phyloP scores from a whole-genome alignment of 1,284 basidiomycete species.

The Gomphus sp. region DNA sequence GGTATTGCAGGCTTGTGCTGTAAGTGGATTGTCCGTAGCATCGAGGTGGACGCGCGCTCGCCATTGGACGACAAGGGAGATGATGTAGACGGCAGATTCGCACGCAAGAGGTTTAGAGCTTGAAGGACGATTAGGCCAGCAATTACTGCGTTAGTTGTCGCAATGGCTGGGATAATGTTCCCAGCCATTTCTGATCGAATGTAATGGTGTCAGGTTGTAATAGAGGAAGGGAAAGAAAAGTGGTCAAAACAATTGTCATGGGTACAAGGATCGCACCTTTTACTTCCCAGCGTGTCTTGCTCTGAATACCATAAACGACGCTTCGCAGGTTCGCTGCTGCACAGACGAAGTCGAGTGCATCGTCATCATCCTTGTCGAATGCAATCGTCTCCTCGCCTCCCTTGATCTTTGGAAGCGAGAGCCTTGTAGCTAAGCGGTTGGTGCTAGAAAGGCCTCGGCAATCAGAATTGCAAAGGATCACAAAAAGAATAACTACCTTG shows the following conservation, averaged over 20 bases:
- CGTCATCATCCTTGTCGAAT: constrained; percentile 98
- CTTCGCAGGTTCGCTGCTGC: constrained; percentile 91
- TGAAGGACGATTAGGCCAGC: constrained; percentile 92
- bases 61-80: constrained; percentile 22
- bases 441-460: constrained; percentile 40
- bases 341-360: constrained; percentile 94
- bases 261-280: constrained; percentile 54
- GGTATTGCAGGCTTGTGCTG: constrained; percentile 71
- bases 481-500: constrained; percentile 44
- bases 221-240: constrained; percentile 7
- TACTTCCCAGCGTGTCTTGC: constrained; percentile 92
- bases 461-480: neutral
- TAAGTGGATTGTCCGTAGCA: constrained; percentile 60
- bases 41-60: constrained; percentile 18
- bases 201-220: neutral
- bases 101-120: constrained; percentile 71
- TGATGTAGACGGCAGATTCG: constrained; percentile 27
- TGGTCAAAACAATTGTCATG: neutral
- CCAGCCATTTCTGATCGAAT: constrained; percentile 89
- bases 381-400: constrained; percentile 70
- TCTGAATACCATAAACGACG: constrained; percentile 80
- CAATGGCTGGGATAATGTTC: constrained; percentile 98
- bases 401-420: constrained; percentile 26
- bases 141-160: constrained; percentile 97
- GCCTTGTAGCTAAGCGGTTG: constrained; percentile 65